Conservation (phyloP, 306 rosid genomes). For the Prinsepia uniflora region DNA sequence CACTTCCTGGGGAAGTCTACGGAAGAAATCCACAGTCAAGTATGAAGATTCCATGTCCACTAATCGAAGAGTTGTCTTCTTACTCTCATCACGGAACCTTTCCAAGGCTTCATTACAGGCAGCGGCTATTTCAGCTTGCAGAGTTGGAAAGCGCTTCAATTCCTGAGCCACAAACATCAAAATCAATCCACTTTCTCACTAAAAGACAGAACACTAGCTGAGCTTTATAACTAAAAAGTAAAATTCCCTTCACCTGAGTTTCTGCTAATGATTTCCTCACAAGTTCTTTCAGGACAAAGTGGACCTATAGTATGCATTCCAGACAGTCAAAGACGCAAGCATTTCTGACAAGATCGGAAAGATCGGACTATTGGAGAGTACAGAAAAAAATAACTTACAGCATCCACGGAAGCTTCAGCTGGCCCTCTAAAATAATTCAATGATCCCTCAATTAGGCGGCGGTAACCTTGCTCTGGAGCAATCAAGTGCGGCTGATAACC, state of each 20-base stretch:
- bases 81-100: slow-evolving; percentile 81
- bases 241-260: slow-evolving; percentile 61
- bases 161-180: slow-evolving; percentile 50
- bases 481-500: slow-evolving; percentile 99
- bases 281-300: slow-evolving; percentile 91
- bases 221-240: slow-evolving; percentile 6
- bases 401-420: slow-evolving; percentile 98
- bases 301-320: slow-evolving; percentile 52
- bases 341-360: not conserved
- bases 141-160: slow-evolving; percentile 74
- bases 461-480: slow-evolving; percentile 99
- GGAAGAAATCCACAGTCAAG: slow-evolving; percentile 95
- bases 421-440: slow-evolving; percentile 89
- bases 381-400: slow-evolving; percentile 51
- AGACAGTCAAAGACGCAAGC: slow-evolving; percentile 14
- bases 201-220: not conserved
- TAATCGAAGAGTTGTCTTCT: slow-evolving; percentile 73
- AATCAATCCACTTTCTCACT: slow-evolving; percentile 1
- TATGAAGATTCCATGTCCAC: slow-evolving; percentile 97
- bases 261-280: slow-evolving; percentile 93
- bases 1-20: slow-evolving; percentile 86
- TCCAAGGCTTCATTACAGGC: slow-evolving; percentile 81
- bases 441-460: slow-evolving; percentile 85
- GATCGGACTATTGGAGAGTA: not conserved
- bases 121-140: slow-evolving; percentile 81